These are phyloP conservation scores for Tritrichomonas musculus DNA, from an alignment of 208 protist species.

Conservation along the genomic window DNA sequence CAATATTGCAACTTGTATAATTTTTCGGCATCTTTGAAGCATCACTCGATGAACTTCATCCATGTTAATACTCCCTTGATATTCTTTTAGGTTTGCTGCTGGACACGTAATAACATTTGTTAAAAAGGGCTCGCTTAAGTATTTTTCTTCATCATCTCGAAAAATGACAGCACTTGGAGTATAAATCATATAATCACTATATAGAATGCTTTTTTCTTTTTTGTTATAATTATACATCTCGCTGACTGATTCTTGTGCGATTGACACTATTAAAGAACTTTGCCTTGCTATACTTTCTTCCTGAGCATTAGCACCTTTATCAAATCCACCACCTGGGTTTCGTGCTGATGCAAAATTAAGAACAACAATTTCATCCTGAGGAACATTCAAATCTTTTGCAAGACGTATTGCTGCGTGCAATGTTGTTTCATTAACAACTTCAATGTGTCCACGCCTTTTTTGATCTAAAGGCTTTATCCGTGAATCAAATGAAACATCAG, in stretches of 20 bases:
- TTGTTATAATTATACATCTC: slow-evolving; percentile 13
- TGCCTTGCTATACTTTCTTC: background rate
- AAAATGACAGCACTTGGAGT: background rate
- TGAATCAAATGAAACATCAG: too few relatives aligned
- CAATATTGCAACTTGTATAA: background rate
- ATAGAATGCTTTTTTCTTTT: background rate
- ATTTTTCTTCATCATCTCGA: background rate
- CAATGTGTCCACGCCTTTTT: background rate
- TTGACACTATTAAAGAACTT: background rate
- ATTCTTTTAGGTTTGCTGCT: background rate
- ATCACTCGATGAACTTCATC: background rate
- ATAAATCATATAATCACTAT: slow-evolving; percentile 30
- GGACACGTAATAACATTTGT: background rate
- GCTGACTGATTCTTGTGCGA: background rate
- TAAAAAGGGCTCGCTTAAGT: background rate
- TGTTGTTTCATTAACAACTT: background rate
- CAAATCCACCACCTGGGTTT: slow-evolving; percentile 19
- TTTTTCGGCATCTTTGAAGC: background rate
- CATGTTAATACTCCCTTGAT: background rate
- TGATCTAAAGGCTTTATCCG: background rate
- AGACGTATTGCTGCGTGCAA: background rate
- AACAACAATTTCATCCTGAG: background rate
- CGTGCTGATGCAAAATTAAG: slow-evolving; percentile 12
- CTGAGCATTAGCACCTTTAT: background rate
- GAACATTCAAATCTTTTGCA: background rate